Conservation (phyloP, 2,329 filamentous ascomycete species). For the Lojkania enalia region DNA sequence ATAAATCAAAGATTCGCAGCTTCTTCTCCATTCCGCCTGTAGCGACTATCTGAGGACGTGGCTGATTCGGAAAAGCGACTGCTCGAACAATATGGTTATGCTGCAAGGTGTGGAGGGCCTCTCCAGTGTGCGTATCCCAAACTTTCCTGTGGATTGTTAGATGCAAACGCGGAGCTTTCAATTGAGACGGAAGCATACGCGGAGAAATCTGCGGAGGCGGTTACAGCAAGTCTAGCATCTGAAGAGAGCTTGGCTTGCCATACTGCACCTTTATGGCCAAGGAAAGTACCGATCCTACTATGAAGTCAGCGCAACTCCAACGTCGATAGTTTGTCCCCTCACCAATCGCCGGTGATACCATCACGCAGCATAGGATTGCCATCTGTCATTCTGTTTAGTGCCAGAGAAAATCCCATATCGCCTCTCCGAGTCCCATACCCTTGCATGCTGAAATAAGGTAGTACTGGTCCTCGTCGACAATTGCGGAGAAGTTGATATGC, state of each 20-base stretch:
- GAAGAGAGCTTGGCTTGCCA: conserved; percentile 93
- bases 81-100: conserved; percentile 96
- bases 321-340: background rate
- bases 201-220: conserved; percentile 93
- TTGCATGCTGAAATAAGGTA: conserved; percentile 95
- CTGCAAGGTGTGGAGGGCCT: conserved; percentile 81
- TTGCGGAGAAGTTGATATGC: conserved; percentile 84
- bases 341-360: conserved; percentile 74
- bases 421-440: conserved; percentile 52
- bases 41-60: conserved; percentile 77
- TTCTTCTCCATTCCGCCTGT: conserved; percentile 97
- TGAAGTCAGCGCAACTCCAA: background rate
- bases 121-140: conserved; percentile 95
- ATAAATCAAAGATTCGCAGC: conserved; percentile 88
- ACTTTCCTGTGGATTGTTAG: conserved; percentile 69
- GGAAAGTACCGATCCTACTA: conserved; percentile 15
- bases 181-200: conserved; percentile 65
- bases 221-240: conserved; percentile 85
- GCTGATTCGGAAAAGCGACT: conserved; percentile 78
- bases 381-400: conserved; percentile 65
- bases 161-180: background rate
- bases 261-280: conserved; percentile 58
- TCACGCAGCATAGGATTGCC: conserved; percentile 98
- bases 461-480: conserved; percentile 81
- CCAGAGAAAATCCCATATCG: background rate